Evolutionary conservation across 768 basidiomycete species (phyloP).

Genomic region (Pleurotus sapidus): DNA sequence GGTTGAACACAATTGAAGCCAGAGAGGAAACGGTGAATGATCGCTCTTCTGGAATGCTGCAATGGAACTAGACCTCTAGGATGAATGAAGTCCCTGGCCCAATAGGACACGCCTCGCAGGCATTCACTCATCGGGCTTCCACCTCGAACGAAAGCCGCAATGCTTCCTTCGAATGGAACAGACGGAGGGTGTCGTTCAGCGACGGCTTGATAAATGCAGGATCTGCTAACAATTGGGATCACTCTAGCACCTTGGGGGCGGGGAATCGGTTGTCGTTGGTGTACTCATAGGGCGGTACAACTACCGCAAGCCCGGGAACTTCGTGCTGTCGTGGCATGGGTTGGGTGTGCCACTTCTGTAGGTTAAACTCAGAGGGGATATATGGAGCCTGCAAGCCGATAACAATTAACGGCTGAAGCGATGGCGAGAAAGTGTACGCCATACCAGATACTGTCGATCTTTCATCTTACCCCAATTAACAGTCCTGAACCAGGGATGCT

Average conservation of each 20-base stretch:
- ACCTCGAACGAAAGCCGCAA: too few species aligned
- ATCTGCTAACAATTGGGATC: too few species aligned
- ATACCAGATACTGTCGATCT: constrained; percentile 40
- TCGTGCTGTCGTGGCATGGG: constrained; percentile 31
- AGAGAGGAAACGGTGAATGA: neutral
- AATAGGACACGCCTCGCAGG: too few species aligned
- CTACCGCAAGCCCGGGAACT: constrained; percentile 38
- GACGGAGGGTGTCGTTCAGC: too few species aligned
- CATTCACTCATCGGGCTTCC: too few species aligned
- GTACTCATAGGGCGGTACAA: constrained; percentile 28
- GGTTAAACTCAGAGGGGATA: constrained; percentile 23
- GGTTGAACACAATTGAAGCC: too few species aligned
- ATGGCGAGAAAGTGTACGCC: constrained; percentile 17
- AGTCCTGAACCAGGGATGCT: constrained; percentile 42
- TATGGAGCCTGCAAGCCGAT: constrained; percentile 36
- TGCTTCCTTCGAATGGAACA: too few species aligned
- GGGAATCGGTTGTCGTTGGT: constrained; percentile 35
- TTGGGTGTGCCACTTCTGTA: constrained; percentile 33
- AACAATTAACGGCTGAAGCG: neutral
- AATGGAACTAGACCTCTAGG: neutral
- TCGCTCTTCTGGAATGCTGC: neutral
- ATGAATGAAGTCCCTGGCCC: too few species aligned
- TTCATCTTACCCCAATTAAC: constrained; percentile 49
- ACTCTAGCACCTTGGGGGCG: neutral
- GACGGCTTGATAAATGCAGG: too few species aligned